Conservation (phyloP, 768 basidiomycete genomes). For the Kockovaella imperatae region DNA sequence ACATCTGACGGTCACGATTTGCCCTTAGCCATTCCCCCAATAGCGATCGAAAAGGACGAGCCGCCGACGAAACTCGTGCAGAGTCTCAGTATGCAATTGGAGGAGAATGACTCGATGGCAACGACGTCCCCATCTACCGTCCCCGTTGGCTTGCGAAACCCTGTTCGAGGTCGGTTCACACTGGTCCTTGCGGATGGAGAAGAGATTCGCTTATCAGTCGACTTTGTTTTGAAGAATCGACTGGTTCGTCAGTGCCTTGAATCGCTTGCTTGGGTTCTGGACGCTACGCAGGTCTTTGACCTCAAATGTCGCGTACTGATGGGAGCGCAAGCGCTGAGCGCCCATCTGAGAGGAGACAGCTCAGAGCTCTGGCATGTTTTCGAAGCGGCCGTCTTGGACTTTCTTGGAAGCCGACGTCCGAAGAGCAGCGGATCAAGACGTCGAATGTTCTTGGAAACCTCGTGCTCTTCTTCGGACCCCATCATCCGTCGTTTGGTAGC, state of each 20-base stretch:
- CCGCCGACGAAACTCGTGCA: slow-evolving; percentile 18
- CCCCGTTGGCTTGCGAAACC: slow-evolving; percentile 48
- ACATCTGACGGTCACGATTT: slow-evolving; percentile 56
- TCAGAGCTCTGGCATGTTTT: slow-evolving; percentile 10
- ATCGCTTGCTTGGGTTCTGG: slow-evolving; percentile 57
- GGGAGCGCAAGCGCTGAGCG: too few species aligned
- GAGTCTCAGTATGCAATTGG: slow-evolving; percentile 21
- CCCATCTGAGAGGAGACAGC: neutral
- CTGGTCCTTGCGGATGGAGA: slow-evolving; percentile 54
- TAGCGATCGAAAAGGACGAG: slow-evolving; percentile 14
- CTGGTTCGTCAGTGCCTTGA: slow-evolving; percentile 58
- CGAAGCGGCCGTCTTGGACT: neutral
- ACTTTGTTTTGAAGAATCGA: slow-evolving; percentile 53
- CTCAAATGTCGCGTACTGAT: too few species aligned
- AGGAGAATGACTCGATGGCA: slow-evolving; percentile 7
- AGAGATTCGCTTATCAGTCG: slow-evolving; percentile 50
- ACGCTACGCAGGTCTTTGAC: too few species aligned
- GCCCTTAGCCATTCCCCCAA: slow-evolving; percentile 9
- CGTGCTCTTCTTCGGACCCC: slow-evolving; percentile 10
- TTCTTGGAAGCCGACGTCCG: too few species aligned
- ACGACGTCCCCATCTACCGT: slow-evolving; percentile 32
- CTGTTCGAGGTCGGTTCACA: slow-evolving; percentile 52
- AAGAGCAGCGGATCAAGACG: too few species aligned
- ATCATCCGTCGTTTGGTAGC: slow-evolving; percentile 21
- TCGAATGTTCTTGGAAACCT: too few species aligned